A percentile compares a stretch with the other conserved stretches of the same genome.
Evolutionary conservation across 306 rosid species (phyloP).

Genomic region (Oemleria cerasiformis): DNA sequence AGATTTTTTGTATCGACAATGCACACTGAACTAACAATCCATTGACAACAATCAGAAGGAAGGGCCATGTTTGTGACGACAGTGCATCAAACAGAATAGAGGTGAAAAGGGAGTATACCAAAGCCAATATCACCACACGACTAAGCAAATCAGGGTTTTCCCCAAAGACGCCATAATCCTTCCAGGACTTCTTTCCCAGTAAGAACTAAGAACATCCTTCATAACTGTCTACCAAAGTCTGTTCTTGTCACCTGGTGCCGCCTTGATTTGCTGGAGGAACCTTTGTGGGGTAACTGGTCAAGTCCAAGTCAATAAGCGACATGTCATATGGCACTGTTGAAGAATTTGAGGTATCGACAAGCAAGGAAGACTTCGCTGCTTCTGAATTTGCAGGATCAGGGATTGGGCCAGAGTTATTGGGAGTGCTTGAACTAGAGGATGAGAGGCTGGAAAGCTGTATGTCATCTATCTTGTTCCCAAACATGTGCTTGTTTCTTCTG

Average conservation of each 20-base stretch:
- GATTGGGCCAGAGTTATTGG: conserved; percentile 32
- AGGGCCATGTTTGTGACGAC: conserved; percentile 25
- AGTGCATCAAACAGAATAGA: conserved; percentile 26
- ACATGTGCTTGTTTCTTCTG: conserved; percentile 60
- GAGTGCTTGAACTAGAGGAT: conserved; percentile 54
- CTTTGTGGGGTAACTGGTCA: conserved; percentile 64
- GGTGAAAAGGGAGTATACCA: conserved; percentile 17
- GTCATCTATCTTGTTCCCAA: conserved; percentile 82
- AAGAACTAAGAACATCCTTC: conserved; percentile 19
- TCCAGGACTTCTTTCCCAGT: conserved; percentile 14
- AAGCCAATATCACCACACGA: conserved; percentile 28
- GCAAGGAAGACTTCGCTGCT: conserved; percentile 69
- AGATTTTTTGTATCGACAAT: conserved; percentile 52
- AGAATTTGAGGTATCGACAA: conserved; percentile 63
- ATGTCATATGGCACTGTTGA: conserved; percentile 59
- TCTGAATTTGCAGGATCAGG: conserved; percentile 42
- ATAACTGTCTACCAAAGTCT: conserved; percentile 24
- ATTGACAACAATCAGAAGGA: conserved; percentile 34
- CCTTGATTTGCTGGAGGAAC: conserved; percentile 72
- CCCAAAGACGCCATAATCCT: conserved; percentile 24
- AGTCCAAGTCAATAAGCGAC: conserved; percentile 81
- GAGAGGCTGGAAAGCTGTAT: conserved; percentile 75
- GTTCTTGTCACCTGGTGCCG: conserved; percentile 38
- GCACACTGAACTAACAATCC: conserved; percentile 47
- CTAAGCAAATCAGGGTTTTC: conserved; percentile 24